Conservation (phyloP, 805 yeast species). For the Sugiyamaella smithiae region DNA sequence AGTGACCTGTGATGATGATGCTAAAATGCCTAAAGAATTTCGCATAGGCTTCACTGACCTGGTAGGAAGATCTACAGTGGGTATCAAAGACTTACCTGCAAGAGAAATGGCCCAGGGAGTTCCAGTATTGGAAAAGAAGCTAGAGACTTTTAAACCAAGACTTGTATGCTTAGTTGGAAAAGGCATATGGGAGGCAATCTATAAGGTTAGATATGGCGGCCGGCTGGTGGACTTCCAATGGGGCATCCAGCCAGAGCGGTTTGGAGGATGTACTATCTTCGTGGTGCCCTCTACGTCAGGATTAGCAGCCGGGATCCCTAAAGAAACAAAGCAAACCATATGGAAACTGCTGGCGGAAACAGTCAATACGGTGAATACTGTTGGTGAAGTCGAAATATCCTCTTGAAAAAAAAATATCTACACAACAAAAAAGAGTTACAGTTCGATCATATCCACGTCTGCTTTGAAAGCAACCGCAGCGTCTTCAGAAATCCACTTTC, state of each 20-base stretch:
- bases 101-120: slow-evolving; percentile 56
- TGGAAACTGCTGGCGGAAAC: slow-evolving; percentile 48
- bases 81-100: slow-evolving; percentile 51
- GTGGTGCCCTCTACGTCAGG: slow-evolving; percentile 78
- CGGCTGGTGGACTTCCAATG: slow-evolving; percentile 44
- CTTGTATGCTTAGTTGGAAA: slow-evolving; percentile 64
- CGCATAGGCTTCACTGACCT: slow-evolving; percentile 70
- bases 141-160: slow-evolving; percentile 40
- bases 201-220: slow-evolving; percentile 37
- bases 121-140: slow-evolving; percentile 47
- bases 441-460: slow-evolving; percentile 12
- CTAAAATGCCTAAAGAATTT: slow-evolving; percentile 40
- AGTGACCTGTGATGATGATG: slow-evolving; percentile 42
- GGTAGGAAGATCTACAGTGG: slow-evolving; percentile 59
- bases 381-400: no score
- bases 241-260: slow-evolving; percentile 44
- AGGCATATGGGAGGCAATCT: slow-evolving; percentile 67
- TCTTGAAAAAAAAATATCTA: not conserved
- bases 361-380: no score
- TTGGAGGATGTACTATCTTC: slow-evolving; percentile 39
- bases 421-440: slow-evolving; percentile 1
- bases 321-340: slow-evolving; percentile 42
- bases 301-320: slow-evolving; percentile 52
- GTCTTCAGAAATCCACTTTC: slow-evolving; percentile 22
- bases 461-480: slow-evolving; percentile 21